Percentiles rank a stretch among this genome's conserved stretches.
Conservation (phyloP, 345 rosid species). For the Anastatica hierochuntica region DNA sequence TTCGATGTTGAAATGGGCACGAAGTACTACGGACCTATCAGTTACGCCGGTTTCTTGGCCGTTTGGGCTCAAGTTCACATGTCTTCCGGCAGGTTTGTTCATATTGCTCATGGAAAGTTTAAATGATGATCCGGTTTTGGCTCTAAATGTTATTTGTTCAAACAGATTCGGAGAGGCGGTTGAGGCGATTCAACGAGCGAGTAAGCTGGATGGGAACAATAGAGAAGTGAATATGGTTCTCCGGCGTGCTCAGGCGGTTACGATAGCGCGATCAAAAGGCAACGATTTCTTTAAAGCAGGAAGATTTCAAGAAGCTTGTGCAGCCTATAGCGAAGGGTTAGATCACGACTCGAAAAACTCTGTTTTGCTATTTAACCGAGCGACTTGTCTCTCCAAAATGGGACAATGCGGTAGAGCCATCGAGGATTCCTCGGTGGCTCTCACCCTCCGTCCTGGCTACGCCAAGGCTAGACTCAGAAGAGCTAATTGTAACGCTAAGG, state of each 20-base stretch:
- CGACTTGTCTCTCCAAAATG: slow-evolving; percentile 63
- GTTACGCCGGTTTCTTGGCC: slow-evolving; percentile 49
- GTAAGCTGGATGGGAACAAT: slow-evolving; percentile 53
- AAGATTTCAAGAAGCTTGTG: slow-evolving; percentile 45
- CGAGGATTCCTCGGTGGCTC: slow-evolving; percentile 68
- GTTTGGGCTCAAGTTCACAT: slow-evolving; percentile 74
- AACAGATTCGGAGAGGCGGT: slow-evolving; percentile 64
- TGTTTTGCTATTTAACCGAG: slow-evolving; percentile 68
- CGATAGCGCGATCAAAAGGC: slow-evolving; percentile 53
- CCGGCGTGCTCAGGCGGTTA: slow-evolving; percentile 43
- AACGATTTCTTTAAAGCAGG: slow-evolving; percentile 55
- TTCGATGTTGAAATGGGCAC: slow-evolving; percentile 53
- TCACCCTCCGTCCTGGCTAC: slow-evolving; percentile 51
- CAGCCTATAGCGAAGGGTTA: slow-evolving; percentile 60
- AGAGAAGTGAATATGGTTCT: slow-evolving; percentile 40
- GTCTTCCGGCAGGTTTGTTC: slow-evolving; percentile 73
- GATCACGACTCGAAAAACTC: slow-evolving; percentile 70
- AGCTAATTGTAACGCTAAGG: slow-evolving; percentile 79
- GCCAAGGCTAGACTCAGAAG: slow-evolving; percentile 76
- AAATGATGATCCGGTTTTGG: too few species aligned
- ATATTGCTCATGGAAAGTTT: too few species aligned
- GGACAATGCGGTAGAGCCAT: slow-evolving; percentile 55
- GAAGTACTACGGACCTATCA: slow-evolving; percentile 61
- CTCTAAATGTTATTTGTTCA: too few species aligned
- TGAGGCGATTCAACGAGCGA: slow-evolving; percentile 52